Evolutionary conservation across 148 eudicot genomes (phyloP), one percentile per base, ranked within the genome.

Genomic region (Agrostemma githago): DNA sequence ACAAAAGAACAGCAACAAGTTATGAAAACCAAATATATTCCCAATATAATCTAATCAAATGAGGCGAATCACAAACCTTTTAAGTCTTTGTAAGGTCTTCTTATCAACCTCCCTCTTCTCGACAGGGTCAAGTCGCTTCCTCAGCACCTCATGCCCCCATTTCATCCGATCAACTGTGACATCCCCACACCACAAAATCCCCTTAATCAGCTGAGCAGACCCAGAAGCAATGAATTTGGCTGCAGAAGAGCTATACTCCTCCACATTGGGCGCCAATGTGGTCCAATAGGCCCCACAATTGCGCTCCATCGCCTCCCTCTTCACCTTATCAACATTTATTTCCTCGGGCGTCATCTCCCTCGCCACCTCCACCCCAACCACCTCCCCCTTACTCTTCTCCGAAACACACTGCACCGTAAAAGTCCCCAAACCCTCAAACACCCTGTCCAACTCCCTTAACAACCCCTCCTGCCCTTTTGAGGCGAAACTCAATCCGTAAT

Each of bases 181-280:
- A 88, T 95, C 99, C 14, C 99, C 99, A 84, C 99, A 95, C 99
- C 97, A 95, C 76, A 95, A 74, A 40, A 92, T 90, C 76, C 97
- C 99, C 82, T 89, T 90, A n/a, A 95, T 85, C 75, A 95, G 57
- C 70, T 89, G 89, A 71, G 96, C 97, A 2, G 99, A 92, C 53
- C 99, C 97, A 0, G 80, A 8, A 0, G 99, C 99, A 66, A 95
- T 84, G 62, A 92, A 20, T 82, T 83, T 92, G 0, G 99, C 97
- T 0, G 91, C 90, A 3, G 70, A 79, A 21, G 94, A 88, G 76
- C 96, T 90, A 21, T 92, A 95, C 58, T 95, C 99, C 83, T 92
- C 99, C 67, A 95, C 99, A 76, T 95, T 95, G 0, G 99, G 99
- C 0, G 97, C 99, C 83, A 95, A 76, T 0, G 99, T 95, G 1